Evolutionary conservation across 2,329 filamentous ascomycete species (phyloP).

Genomic region (Apiospora arundinis): DNA sequence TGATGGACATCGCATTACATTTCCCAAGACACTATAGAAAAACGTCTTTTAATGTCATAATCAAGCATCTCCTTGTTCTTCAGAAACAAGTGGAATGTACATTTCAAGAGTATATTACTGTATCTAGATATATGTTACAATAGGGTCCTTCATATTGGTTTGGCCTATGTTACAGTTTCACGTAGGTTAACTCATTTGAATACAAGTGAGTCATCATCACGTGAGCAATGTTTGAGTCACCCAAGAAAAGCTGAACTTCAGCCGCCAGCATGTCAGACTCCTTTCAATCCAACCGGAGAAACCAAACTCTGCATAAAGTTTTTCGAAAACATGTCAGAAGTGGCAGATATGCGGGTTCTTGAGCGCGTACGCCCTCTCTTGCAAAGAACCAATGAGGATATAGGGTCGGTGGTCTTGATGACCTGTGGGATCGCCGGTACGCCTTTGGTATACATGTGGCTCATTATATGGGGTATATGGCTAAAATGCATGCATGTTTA

Average conservation of each 20-base stretch:
- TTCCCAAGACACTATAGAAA: no score
- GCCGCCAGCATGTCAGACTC: background rate
- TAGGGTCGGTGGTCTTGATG: slow-evolving; percentile 38
- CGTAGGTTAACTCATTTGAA: background rate
- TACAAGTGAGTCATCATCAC: slow-evolving; percentile 10
- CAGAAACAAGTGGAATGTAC: no score
- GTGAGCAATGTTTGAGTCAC: background rate
- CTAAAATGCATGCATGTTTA: slow-evolving; percentile 22
- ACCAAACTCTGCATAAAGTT: no score
- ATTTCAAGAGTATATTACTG: no score
- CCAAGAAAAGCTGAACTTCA: background rate
- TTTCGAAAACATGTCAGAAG: background rate
- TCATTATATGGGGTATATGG: background rate
- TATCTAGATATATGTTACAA: background rate
- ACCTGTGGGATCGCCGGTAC: slow-evolving; percentile 40
- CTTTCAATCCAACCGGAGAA: background rate
- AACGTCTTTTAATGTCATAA: no score
- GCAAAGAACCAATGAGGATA: slow-evolving; percentile 24
- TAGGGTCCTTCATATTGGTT: background rate
- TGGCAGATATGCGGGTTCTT: background rate
- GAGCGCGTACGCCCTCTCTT: slow-evolving; percentile 10
- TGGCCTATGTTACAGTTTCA: background rate
- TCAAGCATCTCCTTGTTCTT: no score
- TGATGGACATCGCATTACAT: no score
- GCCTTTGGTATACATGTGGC: background rate